Base-by-base conservation (phyloP, 345 rosid species). In the Trapa bicornis region DNA sequence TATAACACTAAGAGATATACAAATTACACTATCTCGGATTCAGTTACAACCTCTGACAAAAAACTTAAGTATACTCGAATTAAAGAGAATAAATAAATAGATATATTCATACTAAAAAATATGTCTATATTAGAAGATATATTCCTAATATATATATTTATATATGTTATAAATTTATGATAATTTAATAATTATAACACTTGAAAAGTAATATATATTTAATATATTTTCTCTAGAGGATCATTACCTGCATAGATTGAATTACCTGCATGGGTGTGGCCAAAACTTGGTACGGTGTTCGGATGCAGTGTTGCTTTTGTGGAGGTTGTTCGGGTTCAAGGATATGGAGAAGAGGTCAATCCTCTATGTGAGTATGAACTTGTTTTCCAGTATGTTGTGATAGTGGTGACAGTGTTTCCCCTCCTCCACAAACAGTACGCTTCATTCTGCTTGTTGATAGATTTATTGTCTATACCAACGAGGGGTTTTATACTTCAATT, bases 261-360 rank as follows among this genome's bases (percentile, higher is more conserved):
- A 91, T 82, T 94, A 94, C 80, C 71, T 94, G 91, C 99, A 94
- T 85, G 83, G 99, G 99, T 35, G 96, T 96, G 47, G 81, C 84
- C 70, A 94, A 94, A 82, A 94, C 99, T 54, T 94, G 99, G 99
- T 94, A 91, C 67, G 99, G 99, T 11, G 97, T 94, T 61, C 99
- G 79, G 97, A 91, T 57, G 97, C 97, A 3, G 96, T 1, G 83
- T 78, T 68, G 97, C 97, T 0, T 91, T 94, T 53, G 99, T 91
- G 85, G 99, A 94, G 73, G 99, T 94, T 32, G 91, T 91, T 66
- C 82, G 96, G 80, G 85, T 87, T 85, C 88, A 91, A 71, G 99
- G 99, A 32, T 94, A 91, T 73, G 93, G 92, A 39, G 97, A 78
- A 73, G 99, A 94, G 84, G 79, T 87, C 66, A 93, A 93, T 83